A percentile compares a stretch with the other conserved stretches of the same genome.
Conservation (phyloP, 192 early-diverging fungal genomes). For the Backusella circina region DNA sequence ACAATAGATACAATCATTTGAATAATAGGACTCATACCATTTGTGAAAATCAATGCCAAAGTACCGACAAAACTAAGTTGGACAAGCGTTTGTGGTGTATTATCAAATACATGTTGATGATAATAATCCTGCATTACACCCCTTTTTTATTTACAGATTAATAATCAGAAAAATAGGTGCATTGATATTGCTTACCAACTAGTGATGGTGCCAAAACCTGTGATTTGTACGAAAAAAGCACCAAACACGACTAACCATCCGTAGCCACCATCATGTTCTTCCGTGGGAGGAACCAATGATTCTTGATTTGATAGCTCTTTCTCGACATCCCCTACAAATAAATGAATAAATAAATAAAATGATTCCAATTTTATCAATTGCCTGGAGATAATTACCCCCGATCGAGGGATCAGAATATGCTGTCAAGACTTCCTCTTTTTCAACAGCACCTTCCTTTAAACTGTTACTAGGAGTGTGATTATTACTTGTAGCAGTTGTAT, state of each 20-base stretch:
- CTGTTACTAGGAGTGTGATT: not conserved
- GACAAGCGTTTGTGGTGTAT: constrained; percentile 2
- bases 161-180: not conserved
- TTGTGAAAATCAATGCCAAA: not conserved
- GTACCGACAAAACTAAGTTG: constrained; percentile 32
- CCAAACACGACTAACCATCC: constrained; percentile 41
- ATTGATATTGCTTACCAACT: not conserved
- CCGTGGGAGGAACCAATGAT: not conserved
- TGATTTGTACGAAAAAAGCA: constrained; percentile 38
- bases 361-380: not conserved
- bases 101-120: constrained; percentile 18
- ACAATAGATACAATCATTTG: constrained; percentile 17
- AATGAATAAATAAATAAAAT: not conserved
- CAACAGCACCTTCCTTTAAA: not conserved
- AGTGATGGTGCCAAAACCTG: not conserved
- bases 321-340: not conserved
- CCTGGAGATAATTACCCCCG: not conserved
- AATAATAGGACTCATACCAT: constrained; percentile 16
- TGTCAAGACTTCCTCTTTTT: not conserved
- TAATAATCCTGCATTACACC: constrained; percentile 35
- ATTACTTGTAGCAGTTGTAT: not conserved
- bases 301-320: not conserved
- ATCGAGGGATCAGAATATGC: not conserved
- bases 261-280: constrained; percentile 34
- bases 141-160: not conserved